Base-by-base conservation (phyloP, 345 rosid genomes). In the Acer saccharum region DNA sequence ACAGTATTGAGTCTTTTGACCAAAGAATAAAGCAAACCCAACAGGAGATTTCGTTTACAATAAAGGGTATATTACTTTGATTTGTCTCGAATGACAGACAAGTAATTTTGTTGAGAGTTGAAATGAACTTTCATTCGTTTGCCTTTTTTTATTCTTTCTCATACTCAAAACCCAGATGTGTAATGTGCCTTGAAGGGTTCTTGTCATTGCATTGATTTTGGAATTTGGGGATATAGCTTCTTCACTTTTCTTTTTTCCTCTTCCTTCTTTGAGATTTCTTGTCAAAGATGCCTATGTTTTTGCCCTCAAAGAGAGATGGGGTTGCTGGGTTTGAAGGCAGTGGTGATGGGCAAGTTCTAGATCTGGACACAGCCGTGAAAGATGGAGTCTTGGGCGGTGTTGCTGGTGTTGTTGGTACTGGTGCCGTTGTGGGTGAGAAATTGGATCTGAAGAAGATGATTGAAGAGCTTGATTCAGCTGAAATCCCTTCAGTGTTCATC, bases 311-410 rank as follows among this genome's bases (percentile, higher is more conserved):
- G 80, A 85, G 77, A 74, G 84, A 81, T 81, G 86, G 77, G 72
- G 86, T 72, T 68, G 76, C 81, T 35, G 87, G 85, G 20, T 71
- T 76, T 71, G 90, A 81, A 41, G 87, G 74, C 18, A 65, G 83
- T 66, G 81, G 83, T 57, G 83, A 85, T 76, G 93, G 91, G 75
- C 89, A 89, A 35, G 78, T 88, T 67, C 75, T 90, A 86, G 95
- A 91, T 90, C 91, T 91, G 73, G 86, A 87, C 44, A 88, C 95
- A 7, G 93, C 92, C 3, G 89, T 89, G 46, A 91, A 89, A 84
- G 92, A 86, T 80, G 95, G 93, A 48, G 88, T 91, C 83, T 80
- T 91, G 65, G 89, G 92, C 1, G 89, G 89, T 57, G 73, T 35
- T 76, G 87, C 65, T 23, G 87, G 81, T 12, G 87, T 82, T 16